Evolutionary conservation across 371 early-diverging fungal species (phyloP).

Genomic region (Mortierella sp.): DNA sequence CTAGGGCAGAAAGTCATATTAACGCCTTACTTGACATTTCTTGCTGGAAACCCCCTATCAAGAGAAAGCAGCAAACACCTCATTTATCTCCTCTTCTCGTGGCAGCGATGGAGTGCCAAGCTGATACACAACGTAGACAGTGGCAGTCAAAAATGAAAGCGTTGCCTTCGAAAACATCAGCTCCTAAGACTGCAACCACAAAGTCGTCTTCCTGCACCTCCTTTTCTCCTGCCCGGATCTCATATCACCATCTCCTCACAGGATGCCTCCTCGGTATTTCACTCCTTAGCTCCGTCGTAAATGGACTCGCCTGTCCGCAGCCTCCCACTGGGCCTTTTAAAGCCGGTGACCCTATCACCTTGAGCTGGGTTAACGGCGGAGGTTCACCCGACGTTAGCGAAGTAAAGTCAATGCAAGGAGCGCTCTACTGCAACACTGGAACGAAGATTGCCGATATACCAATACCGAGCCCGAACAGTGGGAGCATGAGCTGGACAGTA

Average conservation of each 20-base stretch:
- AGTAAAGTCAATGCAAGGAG: conserved; percentile 4
- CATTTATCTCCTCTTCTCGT: too few relatives aligned
- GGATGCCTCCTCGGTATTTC: background rate
- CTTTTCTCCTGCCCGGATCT: background rate
- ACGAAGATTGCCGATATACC: conserved; percentile 1
- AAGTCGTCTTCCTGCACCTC: background rate
- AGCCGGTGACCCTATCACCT: conserved; percentile 12
- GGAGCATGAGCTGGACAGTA: conserved; percentile 9
- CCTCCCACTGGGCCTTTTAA: conserved; percentile 18
- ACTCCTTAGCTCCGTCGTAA: background rate
- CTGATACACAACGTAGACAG: too few relatives aligned
- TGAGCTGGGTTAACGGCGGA: conserved; percentile 12
- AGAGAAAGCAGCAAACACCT: too few relatives aligned
- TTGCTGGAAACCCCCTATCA: too few relatives aligned
- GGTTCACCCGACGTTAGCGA: conserved; percentile 1
- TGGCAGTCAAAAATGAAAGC: too few relatives aligned
- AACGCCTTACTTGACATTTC: too few relatives aligned
- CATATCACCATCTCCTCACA: background rate
- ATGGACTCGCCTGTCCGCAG: conserved; percentile 11
- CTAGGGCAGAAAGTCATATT: too few relatives aligned
- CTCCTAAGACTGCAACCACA: too few relatives aligned
- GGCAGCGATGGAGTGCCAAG: too few relatives aligned
- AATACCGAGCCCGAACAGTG: background rate
- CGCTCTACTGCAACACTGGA: conserved; percentile 19
- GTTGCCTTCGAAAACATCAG: too few relatives aligned